Base-by-base conservation (phyloP, 176 grass and related monocot species). In the Urochloa ruziziensis region DNA sequence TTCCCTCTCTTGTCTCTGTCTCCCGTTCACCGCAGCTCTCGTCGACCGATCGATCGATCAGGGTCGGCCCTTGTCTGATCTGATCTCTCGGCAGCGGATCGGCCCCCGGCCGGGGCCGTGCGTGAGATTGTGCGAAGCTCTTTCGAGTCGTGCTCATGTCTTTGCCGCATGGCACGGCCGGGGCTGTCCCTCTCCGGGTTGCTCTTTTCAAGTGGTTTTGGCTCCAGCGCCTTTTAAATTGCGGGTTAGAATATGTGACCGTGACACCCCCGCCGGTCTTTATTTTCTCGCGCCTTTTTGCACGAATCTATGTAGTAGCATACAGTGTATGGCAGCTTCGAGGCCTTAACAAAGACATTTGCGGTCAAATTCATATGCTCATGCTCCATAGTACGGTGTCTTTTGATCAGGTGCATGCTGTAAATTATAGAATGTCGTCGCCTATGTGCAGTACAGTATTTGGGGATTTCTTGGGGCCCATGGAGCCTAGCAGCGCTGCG, bases 201-300 rank as follows among this genome's bases (percentile, higher is more conserved):
- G 84, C 79, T 65, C 66, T 72, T 90, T 83, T 83, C 88, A 73
- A 73, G 30, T 37, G 67, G 73, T 61, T 89, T 79, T 79, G 84
- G 73, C 74, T 79, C 84, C 79, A 42, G 74, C 17, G 64, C 78
- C 73, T 83, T 90, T 86, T 86, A 74, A 86, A 79, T 73, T 79
- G 56, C 21, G 59, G 74, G 74, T 74, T 78, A 21, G 58, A 90
- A 86, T 79, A 74, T 83, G 65, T 83, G 88, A 86, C 82, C 19
- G 79, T 27, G 88, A 90, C 88, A 59, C 44, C 68, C n/a, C n/a
- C n/a, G n/a, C n/a, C 62, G 88, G 88, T 86, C 79, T 83, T 90
- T 86, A 56, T 82, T 86, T 74, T 82, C 47, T 63, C 23, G 1
- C 7, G 4, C 17, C 52, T 68, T 61, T 59, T 51, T 42, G 2